phyloP scores from a whole-genome alignment of 2,329 filamentous ascomycete genomes.

The Paecilomyces sp. region DNA sequence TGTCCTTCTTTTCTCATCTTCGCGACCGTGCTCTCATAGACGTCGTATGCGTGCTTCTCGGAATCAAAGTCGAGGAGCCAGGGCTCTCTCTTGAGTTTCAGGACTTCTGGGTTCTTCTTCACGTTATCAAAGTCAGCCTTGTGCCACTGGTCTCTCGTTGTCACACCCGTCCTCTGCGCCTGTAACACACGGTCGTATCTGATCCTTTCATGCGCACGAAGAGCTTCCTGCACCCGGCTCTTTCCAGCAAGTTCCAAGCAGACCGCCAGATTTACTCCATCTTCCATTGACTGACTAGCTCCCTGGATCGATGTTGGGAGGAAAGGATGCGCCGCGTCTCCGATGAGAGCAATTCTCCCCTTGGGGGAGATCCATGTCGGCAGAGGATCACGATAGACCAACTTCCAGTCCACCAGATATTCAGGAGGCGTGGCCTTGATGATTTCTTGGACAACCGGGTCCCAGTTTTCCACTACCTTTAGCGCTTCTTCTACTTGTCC shows the following conservation, averaged over 20 bases:
- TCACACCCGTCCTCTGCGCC: conserved; percentile 15
- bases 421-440: conserved; percentile 26
- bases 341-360: conserved; percentile 22
- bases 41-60: conserved; percentile 15
- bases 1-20: conserved; percentile 2
- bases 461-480: conserved; percentile 44
- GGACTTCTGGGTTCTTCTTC: conserved; percentile 20
- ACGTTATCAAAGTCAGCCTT: conserved; percentile 21
- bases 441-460: conserved; percentile 18
- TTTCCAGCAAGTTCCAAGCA: conserved; percentile 17
- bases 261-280: conserved; percentile 29
- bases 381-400: conserved; percentile 17
- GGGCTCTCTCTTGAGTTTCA: conserved; percentile 13
- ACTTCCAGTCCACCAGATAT: conserved; percentile 18
- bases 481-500: conserved; percentile 45
- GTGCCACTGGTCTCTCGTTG: conserved; percentile 18
- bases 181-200: conserved; percentile 15
- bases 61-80: conserved; percentile 17
- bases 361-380: conserved; percentile 17
- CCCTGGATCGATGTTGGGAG: conserved; percentile 39
- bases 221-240: conserved; percentile 17
- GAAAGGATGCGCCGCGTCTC: conserved; percentile 33
- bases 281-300: conserved; percentile 36
- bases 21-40: conserved; percentile 13
- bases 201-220: conserved; percentile 14